Evolutionary conservation across 306 rosid species (phyloP), one percentile per base, ranked within the genome.

Genomic region (Cicer chorassanicum): DNA sequence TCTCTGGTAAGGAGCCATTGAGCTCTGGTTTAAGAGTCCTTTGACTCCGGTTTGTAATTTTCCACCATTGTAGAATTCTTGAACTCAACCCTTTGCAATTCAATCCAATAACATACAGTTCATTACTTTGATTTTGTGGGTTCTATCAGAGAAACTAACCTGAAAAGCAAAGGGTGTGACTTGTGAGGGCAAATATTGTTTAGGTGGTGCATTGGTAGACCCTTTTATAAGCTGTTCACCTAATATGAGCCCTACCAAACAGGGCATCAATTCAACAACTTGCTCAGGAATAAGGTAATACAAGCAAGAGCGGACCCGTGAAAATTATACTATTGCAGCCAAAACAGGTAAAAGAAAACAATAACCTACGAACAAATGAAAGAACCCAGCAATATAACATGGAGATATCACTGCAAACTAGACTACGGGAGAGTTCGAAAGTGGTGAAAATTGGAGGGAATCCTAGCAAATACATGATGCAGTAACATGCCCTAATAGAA

Each of bases 231-330:
- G 11, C n/a, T 56, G 63, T 10, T 7, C 14, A 21, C 5, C 63
- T 56, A 8, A 53, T 16, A 53, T 8, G 6, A 68, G 21, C 14
- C 8, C 4, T n/a, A 34, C 48, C 48, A 39, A 6, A 55, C 9
- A 41, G 29, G 9, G n/a, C 3, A 48, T 19, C n/a, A 68, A 68
- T 44, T 29, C n/a, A 29, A 3, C n/a, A 44, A 24, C 39, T 24
- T 62, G 70, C 6, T 64, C 9, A 14, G 16, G 38, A 41, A 75
- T 49, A 75, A 64, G 53, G 9, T 63, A 64, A 41, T 16, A 49
- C 18, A 18, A 63, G 72, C 36, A 65, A 6, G 29, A 16, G 79
- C 45, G 15, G 6, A 51, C n/a, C 13, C 5, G 36, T 4, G 34
- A 19, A 6, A 64, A 40, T 48, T 14, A 73, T 62, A 29, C 36